Evolutionary conservation across 371 early-diverging fungal species (phyloP), one percentile per base, ranked within the genome.

Genomic region (Zopfochytrium polystomum): DNA sequence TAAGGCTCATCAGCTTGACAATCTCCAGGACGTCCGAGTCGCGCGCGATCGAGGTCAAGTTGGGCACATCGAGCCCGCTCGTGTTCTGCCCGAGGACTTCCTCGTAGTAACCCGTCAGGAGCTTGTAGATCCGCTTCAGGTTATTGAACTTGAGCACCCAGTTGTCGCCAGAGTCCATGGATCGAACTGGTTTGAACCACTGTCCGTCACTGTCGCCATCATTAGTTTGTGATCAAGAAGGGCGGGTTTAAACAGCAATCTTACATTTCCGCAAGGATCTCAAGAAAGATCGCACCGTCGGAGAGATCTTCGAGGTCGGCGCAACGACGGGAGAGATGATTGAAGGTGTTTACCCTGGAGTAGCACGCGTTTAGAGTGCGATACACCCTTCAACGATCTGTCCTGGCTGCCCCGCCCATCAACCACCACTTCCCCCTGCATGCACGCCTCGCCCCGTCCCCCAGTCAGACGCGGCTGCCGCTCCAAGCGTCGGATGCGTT

Each of bases 141-240:
- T 89, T 90, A 78, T 92, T 93, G 70, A 90, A 86, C 66, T 87
- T 89, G 31, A 91, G 73, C 1, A 95, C 92, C 97, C 96, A 96
- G 80, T 92, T 93, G 68, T 88, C 90, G 45, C 89, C 87, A 27
- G 85, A 78, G 48, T 90, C 91, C 13, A 85, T 79, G 2, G 86
- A 80, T 18, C 87, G 82, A 50, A 85, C 82, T 22, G 80, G 66
- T 65, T 90, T 89, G 80, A 95, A 95, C 91, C 92, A 94, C 53
- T 85, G 82, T 18, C 86, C 75, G 67, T 96, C 94, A 58, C 93
- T 68, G 38, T 23, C 49, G 15, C 1, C 50, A 20, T 32, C 15
- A 11, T 20, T 31, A 48, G 26, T 53, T 34, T 38, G 56, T 9
- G 27, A 29, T 30, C 31, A 33, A 15, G 27, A 4, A n/a, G 22